A percentile compares a stretch with the other conserved stretches of the same genome.
Evolutionary conservation across 1,284 basidiomycete species (phyloP).

Genomic region (Tetrapyrgos nigripes): DNA sequence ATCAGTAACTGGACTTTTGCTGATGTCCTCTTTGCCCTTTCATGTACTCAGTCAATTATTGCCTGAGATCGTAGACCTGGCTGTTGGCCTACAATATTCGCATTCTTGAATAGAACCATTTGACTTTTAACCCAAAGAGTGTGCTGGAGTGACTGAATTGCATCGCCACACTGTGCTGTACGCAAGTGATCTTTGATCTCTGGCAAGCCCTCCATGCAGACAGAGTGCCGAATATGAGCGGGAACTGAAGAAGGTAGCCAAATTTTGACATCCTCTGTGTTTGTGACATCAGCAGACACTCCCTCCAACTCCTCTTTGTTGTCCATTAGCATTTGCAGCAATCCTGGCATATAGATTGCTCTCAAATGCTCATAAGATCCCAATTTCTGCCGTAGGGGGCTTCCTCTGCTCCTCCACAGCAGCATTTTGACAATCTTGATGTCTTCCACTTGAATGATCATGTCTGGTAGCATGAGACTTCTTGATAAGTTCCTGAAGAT

Average conservation of each 20-base stretch:
- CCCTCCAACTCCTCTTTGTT: not conserved
- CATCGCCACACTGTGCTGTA: constrained; percentile 19
- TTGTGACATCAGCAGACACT: not conserved
- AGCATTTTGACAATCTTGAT: not conserved
- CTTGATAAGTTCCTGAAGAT: not conserved
- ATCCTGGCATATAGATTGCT: constrained; percentile 18
- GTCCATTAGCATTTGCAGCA: constrained; percentile 11
- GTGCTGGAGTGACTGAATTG: constrained; percentile 18
- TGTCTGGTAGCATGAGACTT: not conserved
- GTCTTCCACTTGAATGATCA: not conserved
- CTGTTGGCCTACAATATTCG: not conserved
- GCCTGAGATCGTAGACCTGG: not conserved
- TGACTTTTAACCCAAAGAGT: constrained; percentile 20
- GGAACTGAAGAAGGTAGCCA: constrained; percentile 24
- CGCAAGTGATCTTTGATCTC: constrained; percentile 19
- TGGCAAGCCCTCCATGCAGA: constrained; percentile 15
- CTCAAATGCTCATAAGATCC: not conserved
- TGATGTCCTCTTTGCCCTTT: not conserved
- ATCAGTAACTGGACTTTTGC: too few species aligned
- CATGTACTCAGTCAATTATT: not conserved
- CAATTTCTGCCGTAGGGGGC: not conserved
- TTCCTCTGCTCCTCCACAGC: not conserved
- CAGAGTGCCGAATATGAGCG: not conserved
- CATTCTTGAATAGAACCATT: constrained; percentile 14
- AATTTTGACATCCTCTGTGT: constrained; percentile 19